Percentiles rank a stretch among this genome's conserved stretches.
Conservation (phyloP, 257 asterid species). For the Ocimum tenuiflorum region DNA sequence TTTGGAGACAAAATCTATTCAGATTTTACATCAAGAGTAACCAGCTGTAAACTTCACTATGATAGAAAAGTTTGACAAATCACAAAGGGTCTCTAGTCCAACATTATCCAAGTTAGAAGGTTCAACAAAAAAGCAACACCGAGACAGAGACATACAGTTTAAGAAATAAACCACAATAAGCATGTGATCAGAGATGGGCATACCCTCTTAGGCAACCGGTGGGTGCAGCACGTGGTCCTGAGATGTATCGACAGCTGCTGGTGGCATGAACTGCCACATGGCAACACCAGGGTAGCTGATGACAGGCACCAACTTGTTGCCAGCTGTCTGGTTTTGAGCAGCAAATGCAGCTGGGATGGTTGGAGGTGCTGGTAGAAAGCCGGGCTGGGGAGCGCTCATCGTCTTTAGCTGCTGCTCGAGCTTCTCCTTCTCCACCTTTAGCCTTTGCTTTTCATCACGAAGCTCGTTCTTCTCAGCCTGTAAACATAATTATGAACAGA, state of each 20-base stretch:
- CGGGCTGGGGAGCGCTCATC: slow-evolving; percentile 45
- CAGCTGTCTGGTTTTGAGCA: slow-evolving; percentile 56
- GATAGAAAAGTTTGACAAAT: slow-evolving; percentile 16
- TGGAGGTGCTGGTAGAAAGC: slow-evolving; percentile 48
- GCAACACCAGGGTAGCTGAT: slow-evolving; percentile 91
- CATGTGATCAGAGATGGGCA: too few relatives aligned
- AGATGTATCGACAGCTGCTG: slow-evolving; percentile 91
- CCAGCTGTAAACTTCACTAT: slow-evolving; percentile 21
- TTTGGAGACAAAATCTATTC: too few relatives aligned
- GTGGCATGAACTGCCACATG: slow-evolving; percentile 99
- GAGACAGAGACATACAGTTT: slow-evolving; percentile 19
- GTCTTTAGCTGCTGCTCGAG: slow-evolving; percentile 85
- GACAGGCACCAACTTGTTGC: slow-evolving; percentile 78
- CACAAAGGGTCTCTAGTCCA: slow-evolving; percentile 29
- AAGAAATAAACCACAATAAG: slow-evolving; percentile 24
- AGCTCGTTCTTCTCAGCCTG: slow-evolving; percentile 86
- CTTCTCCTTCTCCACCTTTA: slow-evolving; percentile 84
- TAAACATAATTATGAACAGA: slow-evolving; percentile 10
- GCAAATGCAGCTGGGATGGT: slow-evolving; percentile 67
- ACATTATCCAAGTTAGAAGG: slow-evolving; percentile 34
- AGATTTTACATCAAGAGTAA: too few relatives aligned
- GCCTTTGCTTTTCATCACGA: slow-evolving; percentile 88
- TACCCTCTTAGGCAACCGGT: slow-evolving; percentile 68
- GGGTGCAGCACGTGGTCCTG: slow-evolving; percentile 96
- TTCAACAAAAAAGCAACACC: too few relatives aligned